phyloP scores from a whole-genome alignment of 495 filamentous ascomycete species.

The Penicillium longicatenatum region DNA sequence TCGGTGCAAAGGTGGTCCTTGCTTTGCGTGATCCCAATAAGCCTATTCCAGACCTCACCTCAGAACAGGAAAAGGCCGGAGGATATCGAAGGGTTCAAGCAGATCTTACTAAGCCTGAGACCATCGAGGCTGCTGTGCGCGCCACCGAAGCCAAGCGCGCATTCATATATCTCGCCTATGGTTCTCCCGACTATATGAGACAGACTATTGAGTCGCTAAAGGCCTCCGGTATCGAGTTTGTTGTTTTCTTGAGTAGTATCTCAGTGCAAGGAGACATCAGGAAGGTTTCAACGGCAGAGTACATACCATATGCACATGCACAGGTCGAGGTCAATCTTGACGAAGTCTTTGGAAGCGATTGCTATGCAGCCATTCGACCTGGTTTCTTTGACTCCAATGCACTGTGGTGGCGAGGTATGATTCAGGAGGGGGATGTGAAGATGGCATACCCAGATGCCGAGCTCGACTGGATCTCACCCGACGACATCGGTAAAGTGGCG shows the following conservation, averaged over 20 bases:
- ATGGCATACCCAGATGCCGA: constrained; percentile 1
- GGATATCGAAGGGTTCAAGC: constrained; percentile 10
- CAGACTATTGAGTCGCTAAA: constrained; percentile 11
- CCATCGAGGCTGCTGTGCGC: constrained; percentile 9
- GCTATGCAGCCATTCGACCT: constrained; percentile 13
- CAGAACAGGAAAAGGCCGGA: constrained; percentile 13
- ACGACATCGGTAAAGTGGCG: constrained; percentile 18
- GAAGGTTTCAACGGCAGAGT: constrained; percentile 3
- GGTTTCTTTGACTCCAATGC: constrained; percentile 19
- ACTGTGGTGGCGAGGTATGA: constrained; percentile 1
- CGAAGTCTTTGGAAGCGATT: constrained; percentile 19
- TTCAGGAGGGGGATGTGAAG: constrained; percentile 12
- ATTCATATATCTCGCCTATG: constrained; percentile 16
- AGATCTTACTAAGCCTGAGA: constrained; percentile 13
- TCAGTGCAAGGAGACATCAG: constrained; percentile 7
- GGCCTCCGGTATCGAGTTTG: constrained; percentile 18
- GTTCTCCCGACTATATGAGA: constrained; percentile 11
- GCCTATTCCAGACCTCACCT: constrained; percentile 6
- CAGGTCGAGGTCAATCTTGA: constrained; percentile 21
- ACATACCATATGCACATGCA: constrained; percentile 17
- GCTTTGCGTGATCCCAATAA: constrained; percentile 20
- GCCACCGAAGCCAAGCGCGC: constrained; percentile 14
- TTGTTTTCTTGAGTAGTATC: constrained; percentile 24
- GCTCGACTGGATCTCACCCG: constrained; percentile 19
- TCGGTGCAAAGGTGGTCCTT: constrained; percentile 15